phyloP scores from a whole-genome alignment of 2,329 filamentous ascomycete species.

The Colletotrichum higginsianum region DNA sequence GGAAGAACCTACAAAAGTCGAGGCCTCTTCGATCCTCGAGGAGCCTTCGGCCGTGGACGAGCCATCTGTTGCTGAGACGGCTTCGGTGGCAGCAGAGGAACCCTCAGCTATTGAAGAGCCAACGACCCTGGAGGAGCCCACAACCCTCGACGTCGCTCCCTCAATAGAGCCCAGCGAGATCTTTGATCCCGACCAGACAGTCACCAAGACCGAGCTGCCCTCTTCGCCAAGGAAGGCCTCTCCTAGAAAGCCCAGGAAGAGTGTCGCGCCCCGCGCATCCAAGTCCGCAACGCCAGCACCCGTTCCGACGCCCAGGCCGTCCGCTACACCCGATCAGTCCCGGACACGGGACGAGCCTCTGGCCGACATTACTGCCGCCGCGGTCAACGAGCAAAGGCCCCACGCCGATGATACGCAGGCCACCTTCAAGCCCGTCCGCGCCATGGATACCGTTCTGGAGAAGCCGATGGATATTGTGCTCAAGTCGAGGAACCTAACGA shows the following conservation, averaged over 20 bases:
- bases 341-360: slow-evolving; percentile 71
- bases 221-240: slow-evolving; percentile 60
- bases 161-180: slow-evolving; percentile 54
- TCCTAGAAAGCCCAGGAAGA: slow-evolving; percentile 75
- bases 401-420: slow-evolving; percentile 62
- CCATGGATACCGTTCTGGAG: slow-evolving; percentile 84
- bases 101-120: slow-evolving; percentile 56
- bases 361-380: slow-evolving; percentile 79
- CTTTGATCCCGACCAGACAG: slow-evolving; percentile 52
- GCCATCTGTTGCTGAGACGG: slow-evolving; percentile 2
- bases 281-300: slow-evolving; percentile 57
- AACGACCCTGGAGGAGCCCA: slow-evolving; percentile 55
- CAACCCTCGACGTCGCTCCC: slow-evolving; percentile 9
- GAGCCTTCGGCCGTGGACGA: slow-evolving; percentile 4
- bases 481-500: slow-evolving; percentile 82
- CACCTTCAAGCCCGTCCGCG: slow-evolving; percentile 79
- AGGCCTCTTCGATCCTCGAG: slow-evolving; percentile 3
- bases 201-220: slow-evolving; percentile 49
- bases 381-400: slow-evolving; percentile 73
- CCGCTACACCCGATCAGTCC: slow-evolving; percentile 70
- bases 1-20: slow-evolving; percentile 5
- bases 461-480: slow-evolving; percentile 95
- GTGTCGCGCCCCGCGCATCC: slow-evolving; percentile 58
- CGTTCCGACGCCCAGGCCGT: slow-evolving; percentile 66
- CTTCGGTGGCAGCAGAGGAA: slow-evolving; percentile 10